Evolutionary conservation across 2,329 filamentous ascomycete genomes (phyloP).

Genomic region (Trichophyton simii): DNA sequence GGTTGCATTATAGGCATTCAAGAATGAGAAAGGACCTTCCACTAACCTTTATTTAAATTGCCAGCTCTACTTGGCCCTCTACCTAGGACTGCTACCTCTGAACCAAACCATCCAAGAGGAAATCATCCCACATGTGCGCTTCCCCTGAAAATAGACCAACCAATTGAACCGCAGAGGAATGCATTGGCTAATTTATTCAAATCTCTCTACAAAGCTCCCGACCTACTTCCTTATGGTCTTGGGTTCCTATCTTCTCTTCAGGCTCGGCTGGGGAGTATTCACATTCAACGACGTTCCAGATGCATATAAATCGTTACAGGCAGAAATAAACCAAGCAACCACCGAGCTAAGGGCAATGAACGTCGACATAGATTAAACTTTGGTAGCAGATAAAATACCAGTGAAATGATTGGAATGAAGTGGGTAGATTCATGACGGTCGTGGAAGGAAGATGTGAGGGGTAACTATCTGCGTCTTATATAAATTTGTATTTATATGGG

Average conservation of each 20-base stretch:
- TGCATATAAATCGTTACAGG: slow-evolving; percentile 78
- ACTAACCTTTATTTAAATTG: not conserved
- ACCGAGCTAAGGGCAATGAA: slow-evolving; percentile 31
- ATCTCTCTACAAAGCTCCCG: slow-evolving; percentile 52
- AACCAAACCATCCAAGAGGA: slow-evolving; percentile 66
- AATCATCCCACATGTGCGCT: slow-evolving; percentile 75
- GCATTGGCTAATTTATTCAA: not conserved
- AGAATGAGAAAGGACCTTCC: not conserved
- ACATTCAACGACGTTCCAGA: slow-evolving; percentile 94
- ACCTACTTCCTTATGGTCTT: slow-evolving; percentile 88
- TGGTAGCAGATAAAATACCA: not conserved
- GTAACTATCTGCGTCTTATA: not conserved
- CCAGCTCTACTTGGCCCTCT: slow-evolving; percentile 80
- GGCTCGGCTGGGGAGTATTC: slow-evolving; percentile 81
- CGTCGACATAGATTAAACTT: slow-evolving; percentile 31
- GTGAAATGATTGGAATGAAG: not conserved
- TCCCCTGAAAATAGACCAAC: not conserved
- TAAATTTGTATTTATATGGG: not conserved
- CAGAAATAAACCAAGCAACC: slow-evolving; percentile 52
- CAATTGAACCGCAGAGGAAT: not conserved
- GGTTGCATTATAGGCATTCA: not conserved
- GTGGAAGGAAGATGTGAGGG: not conserved
- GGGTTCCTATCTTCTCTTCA: slow-evolving; percentile 81
- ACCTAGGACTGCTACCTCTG: slow-evolving; percentile 70
- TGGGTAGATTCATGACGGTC: not conserved